Evolutionary conservation across 805 yeast genomes (phyloP).

Genomic region (Yarrowia sp.): DNA sequence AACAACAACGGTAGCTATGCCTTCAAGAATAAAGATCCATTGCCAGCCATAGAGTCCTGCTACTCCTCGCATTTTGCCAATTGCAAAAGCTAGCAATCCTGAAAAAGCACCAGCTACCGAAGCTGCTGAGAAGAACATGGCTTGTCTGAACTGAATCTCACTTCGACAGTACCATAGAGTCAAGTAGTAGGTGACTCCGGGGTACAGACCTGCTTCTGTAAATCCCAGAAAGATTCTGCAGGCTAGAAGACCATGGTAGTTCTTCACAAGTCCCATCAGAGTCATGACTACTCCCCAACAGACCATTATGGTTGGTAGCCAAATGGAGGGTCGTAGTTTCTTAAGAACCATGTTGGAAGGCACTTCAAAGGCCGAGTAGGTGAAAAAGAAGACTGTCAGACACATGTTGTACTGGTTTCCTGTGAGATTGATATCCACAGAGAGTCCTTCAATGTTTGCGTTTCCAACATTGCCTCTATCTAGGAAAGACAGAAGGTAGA

Average conservation of each 20-base stretch:
- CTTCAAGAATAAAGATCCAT: not conserved
- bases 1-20: not conserved
- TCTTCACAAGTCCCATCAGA: not conserved
- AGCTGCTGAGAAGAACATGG: conserved; percentile 2
- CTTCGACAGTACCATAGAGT: not conserved
- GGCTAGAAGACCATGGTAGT: not conserved
- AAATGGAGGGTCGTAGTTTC: not conserved
- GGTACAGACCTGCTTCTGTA: not conserved
- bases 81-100: not conserved
- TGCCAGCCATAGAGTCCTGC: not conserved
- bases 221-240: conserved; percentile 2
- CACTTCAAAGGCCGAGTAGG: not conserved
- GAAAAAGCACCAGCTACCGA: not conserved
- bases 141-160: conserved; percentile 3
- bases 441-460: conserved; percentile 1
- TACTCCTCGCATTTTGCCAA: conserved; percentile 1
- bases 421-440: not conserved
- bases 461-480: conserved; percentile 2
- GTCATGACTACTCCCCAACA: not conserved
- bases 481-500: not conserved
- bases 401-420: conserved; percentile 1
- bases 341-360: not conserved
- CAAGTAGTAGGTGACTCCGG: conserved; percentile 1
- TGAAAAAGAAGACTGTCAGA: conserved; percentile 1
- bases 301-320: not conserved